A percentile compares a stretch with the other conserved stretches of the same genome.
These are phyloP conservation scores for Adenanthera pavonina DNA, from an alignment of 306 rosid species.

Conservation along the genomic window DNA sequence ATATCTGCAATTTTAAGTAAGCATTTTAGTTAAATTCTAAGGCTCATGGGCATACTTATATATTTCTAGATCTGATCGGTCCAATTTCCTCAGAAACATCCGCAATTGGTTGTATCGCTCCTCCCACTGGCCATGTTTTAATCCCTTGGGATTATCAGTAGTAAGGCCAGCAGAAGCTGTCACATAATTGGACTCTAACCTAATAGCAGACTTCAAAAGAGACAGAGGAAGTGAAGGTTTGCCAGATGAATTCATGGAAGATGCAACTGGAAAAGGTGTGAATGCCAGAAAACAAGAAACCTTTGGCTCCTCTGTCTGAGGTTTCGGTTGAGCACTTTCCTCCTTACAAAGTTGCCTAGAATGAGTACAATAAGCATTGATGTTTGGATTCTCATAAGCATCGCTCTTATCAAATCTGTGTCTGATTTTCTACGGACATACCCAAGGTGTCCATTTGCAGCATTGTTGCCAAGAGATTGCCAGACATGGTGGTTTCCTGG, in stretches of 20 bases:
- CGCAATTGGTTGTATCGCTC: conserved; percentile 69
- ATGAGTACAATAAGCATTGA: conserved; percentile 46
- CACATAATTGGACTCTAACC: conserved; percentile 52
- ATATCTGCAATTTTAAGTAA: conserved; percentile 38
- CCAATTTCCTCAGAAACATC: conserved; percentile 67
- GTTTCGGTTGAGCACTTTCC: conserved; percentile 49
- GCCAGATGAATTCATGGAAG: conserved; percentile 57
- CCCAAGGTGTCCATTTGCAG: conserved; percentile 80
- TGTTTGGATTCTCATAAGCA: conserved; percentile 57
- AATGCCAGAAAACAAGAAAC: conserved; percentile 62
- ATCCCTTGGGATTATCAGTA: conserved; percentile 51
- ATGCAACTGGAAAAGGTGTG: conserved; percentile 60
- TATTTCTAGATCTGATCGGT: conserved; percentile 70
- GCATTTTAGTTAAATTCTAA: conserved; percentile 31
- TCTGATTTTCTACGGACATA: conserved; percentile 95
- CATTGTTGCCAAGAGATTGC: conserved; percentile 58
- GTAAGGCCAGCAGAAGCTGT: conserved; percentile 52
- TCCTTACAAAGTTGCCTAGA: conserved; percentile 49
- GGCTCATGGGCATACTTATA: conserved; percentile 61
- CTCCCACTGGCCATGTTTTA: conserved; percentile 68
- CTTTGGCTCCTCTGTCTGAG: conserved; percentile 59
- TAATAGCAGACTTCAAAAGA: conserved; percentile 52
- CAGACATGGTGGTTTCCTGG: conserved; percentile 54
- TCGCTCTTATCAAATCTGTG: conserved; percentile 62
- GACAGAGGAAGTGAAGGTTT: conserved; percentile 64